Evolutionary conservation across 805 yeast species (phyloP), one percentile per base, ranked within the genome.

Genomic region (Huiozyma sinensis): DNA sequence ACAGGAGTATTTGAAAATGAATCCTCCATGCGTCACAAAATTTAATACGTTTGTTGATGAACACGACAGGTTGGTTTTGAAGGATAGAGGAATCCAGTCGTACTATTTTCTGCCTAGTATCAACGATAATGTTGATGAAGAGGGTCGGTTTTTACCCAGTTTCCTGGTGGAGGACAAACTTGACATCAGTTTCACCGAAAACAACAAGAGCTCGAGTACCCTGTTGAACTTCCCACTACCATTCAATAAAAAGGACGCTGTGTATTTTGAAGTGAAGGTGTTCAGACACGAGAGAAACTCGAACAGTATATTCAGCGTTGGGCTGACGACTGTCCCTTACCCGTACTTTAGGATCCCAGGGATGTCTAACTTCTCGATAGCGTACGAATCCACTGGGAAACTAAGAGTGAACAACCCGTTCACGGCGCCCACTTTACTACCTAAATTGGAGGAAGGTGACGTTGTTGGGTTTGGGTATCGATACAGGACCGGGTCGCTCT

Each of bases 391-490:
- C 2, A 75, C 78, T 5, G 95, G 94, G 1, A 75, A 79, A 47
- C 64, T 82, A 44, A 70, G 85, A 48, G 73, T 83, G 41, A 81
- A 78, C 54, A 74, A 75, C 53, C 85, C 87, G 24, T 76, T 79
- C 48, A 52, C 55, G 34, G 65, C 71, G 17, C 60, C 67, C 10
- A 60, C 64, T 0, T 56, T 67, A n/a, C 58, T 69, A 38, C 71
- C 72, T 3, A 56, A 55, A 33, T 50, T 84, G 37, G 71, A 75
- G 28, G 82, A 83, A 54, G 97, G 97, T 30, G 98, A 92, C 63
- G 95, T 90, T 10, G 72, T 92, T 4, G 98, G 98, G 1, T 78
- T 89, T 35, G 98, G 98, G 0, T 83, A 85, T 57, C 72, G 89
- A 44, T 81, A 83, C 13, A 71, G 86, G 44, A 69, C 84, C 3